Percentiles rank a stretch among this genome's conserved stretches.
Evolutionary conservation across 2,329 filamentous ascomycete genomes (phyloP).

Genomic region (Arthrinium phaeospermum): DNA sequence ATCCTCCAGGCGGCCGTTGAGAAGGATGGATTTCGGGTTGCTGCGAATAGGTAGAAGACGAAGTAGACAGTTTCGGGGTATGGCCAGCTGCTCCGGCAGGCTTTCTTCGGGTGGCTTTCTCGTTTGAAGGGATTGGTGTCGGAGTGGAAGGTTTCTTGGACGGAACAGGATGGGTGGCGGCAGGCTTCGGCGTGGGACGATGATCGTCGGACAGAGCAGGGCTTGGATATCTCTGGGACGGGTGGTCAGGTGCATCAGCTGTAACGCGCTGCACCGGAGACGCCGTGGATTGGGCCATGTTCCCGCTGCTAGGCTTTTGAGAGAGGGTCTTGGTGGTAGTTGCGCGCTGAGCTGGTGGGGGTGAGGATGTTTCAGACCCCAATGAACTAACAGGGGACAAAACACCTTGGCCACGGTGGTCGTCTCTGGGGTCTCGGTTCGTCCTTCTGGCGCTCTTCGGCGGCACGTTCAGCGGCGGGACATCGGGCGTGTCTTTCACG

Average conservation of each 20-base stretch:
- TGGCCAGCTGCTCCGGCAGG: slow-evolving; percentile 37
- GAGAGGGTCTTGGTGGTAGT: slow-evolving; percentile 46
- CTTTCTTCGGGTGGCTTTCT: slow-evolving; percentile 53
- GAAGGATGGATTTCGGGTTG: slow-evolving; percentile 33
- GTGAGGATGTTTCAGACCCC: slow-evolving; percentile 43
- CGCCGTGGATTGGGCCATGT: slow-evolving; percentile 42
- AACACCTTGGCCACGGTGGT: slow-evolving; percentile 26
- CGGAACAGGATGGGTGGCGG: slow-evolving; percentile 24
- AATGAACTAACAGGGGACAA: slow-evolving; percentile 40
- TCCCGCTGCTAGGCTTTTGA: slow-evolving; percentile 41
- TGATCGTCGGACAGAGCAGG: slow-evolving; percentile 44
- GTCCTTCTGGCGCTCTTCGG: slow-evolving; percentile 54
- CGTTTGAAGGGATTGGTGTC: slow-evolving; percentile 35
- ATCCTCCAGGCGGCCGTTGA: slow-evolving; percentile 26
- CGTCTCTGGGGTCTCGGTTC: slow-evolving; percentile 24
- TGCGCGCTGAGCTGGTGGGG: slow-evolving; percentile 28
- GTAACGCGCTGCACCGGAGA: slow-evolving; percentile 13
- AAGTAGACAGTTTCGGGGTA: slow-evolving; percentile 40
- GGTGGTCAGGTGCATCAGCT: background rate
- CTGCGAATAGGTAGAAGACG: slow-evolving; percentile 44
- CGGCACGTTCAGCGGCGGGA: slow-evolving; percentile 62
- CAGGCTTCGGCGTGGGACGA: slow-evolving; percentile 25
- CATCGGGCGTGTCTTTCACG: slow-evolving; percentile 64
- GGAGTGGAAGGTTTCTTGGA: slow-evolving; percentile 30
- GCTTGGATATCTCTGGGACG: slow-evolving; percentile 43